phyloP scores from a whole-genome alignment of 2,329 filamentous ascomycete species.

The Phialemoniopsis sp. region DNA sequence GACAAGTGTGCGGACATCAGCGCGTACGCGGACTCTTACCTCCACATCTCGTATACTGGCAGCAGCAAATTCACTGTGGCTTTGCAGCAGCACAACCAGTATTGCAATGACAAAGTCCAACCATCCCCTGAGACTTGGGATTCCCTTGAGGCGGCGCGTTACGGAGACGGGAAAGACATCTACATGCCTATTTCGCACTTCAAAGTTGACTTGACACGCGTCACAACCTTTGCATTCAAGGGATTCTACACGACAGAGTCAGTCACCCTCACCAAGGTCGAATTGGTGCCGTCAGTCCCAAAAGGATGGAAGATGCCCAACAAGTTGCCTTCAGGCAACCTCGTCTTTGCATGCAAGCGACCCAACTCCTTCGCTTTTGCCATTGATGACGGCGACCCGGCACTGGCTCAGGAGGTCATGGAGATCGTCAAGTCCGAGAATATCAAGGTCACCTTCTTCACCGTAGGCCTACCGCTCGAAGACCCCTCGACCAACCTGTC shows the following conservation, averaged over 20 bases:
- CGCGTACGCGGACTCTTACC: conserved; percentile 50
- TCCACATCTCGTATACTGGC: conserved; percentile 62
- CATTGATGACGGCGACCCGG: conserved; percentile 64
- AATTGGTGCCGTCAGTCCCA: conserved; percentile 55
- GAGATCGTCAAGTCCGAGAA: conserved; percentile 54
- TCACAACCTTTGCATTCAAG: conserved; percentile 57
- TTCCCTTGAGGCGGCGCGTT: conserved; percentile 59
- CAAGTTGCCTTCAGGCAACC: conserved; percentile 57
- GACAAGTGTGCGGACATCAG: conserved; percentile 52
- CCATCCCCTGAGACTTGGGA: conserved; percentile 67
- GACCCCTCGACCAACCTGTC: conserved; percentile 58
- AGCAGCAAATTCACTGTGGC: conserved; percentile 60
- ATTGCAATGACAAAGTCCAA: conserved; percentile 48
- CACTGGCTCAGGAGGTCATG: conserved; percentile 56
- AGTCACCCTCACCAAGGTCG: conserved; percentile 50
- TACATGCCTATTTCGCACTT: conserved; percentile 67
- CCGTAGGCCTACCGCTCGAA: conserved; percentile 58
- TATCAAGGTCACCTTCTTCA: conserved; percentile 69
- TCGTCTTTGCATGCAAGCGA: conserved; percentile 61
- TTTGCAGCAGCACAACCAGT: conserved; percentile 61
- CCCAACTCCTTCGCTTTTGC: conserved; percentile 70
- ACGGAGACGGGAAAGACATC: conserved; percentile 49
- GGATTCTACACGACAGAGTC: conserved; percentile 56
- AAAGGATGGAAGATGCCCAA: conserved; percentile 44
- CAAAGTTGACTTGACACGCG: conserved; percentile 51